phyloP scores from a whole-genome alignment of 2,329 filamentous ascomycete species.

The Penicillium sp. region DNA sequence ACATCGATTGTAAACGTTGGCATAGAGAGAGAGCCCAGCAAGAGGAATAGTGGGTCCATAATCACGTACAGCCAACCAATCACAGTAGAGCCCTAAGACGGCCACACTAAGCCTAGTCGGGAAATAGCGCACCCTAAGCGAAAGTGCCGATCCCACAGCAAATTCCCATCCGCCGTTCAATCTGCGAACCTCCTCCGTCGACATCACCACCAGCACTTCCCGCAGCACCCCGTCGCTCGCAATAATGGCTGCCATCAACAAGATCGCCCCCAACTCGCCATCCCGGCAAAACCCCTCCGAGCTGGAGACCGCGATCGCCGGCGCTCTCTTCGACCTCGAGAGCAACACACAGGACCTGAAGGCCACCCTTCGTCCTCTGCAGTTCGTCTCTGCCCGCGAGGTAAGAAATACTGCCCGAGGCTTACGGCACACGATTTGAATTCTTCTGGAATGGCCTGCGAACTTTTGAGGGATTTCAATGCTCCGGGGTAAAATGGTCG shows the following conservation, averaged over 20 bases:
- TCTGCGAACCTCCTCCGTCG: slow-evolving; percentile 33
- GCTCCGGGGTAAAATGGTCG: slow-evolving; percentile 16
- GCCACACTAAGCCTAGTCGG: slow-evolving; percentile 23
- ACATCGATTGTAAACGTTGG: neutral
- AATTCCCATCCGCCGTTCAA: slow-evolving; percentile 37
- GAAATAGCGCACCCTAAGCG: slow-evolving; percentile 36
- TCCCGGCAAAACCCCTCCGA: slow-evolving; percentile 95
- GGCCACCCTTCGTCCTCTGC: slow-evolving; percentile 91
- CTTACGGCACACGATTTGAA: slow-evolving; percentile 13
- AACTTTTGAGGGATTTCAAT: slow-evolving; percentile 14
- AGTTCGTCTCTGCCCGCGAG: slow-evolving; percentile 99
- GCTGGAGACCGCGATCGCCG: slow-evolving; percentile 95
- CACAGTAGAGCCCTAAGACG: slow-evolving; percentile 10
- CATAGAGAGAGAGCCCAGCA: neutral
- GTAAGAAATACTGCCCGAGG: slow-evolving; percentile 62
- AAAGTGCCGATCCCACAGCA: slow-evolving; percentile 35
- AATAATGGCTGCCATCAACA: slow-evolving; percentile 83
- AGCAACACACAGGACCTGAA: slow-evolving; percentile 98
- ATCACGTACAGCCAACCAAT: neutral
- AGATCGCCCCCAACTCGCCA: slow-evolving; percentile 97
- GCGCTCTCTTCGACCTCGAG: slow-evolving; percentile 98
- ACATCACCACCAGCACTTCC: slow-evolving; percentile 39
- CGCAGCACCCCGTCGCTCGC: slow-evolving; percentile 45
- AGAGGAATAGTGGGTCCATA: slow-evolving; percentile 3
- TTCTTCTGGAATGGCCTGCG: slow-evolving; percentile 16